Base-by-base conservation (phyloP, 768 basidiomycete genomes). In the Pholiota conissans region DNA sequence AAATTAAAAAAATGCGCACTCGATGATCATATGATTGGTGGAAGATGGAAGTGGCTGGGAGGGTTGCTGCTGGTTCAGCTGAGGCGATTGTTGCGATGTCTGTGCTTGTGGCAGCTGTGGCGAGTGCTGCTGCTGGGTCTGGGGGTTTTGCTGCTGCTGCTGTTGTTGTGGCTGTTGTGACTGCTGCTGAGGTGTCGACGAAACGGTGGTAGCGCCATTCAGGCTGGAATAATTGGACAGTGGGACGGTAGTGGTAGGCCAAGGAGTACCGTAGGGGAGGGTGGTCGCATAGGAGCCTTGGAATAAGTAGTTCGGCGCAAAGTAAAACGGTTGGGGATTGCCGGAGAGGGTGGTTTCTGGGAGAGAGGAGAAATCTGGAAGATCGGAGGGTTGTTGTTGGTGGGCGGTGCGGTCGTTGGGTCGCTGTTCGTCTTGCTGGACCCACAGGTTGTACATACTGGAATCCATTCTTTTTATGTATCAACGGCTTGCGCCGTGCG, bases 181-280 rank as follows among this genome's bases (percentile, higher is more conserved):
- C n/a, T n/a, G 40, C n/a, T 61, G 55, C 49, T 66, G 69, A 1
- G 73, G 60, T 16, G 69, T 53, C 4, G 75, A 58, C 7, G 74
- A 50, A 10, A 76, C 66, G 30, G 78, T 82, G 10, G 87, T 89
- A n/a, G 89, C 87, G 14, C 87, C 89, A 68, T 91, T 90, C 48
- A 91, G 72, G 46, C 84, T 84, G n/a, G 90, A 91, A 59, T 90
- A 91, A 58, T 73, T 84, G 13, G 90, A 90, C 27, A 91, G 69
- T 0, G 90, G 90, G 1, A 90, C 73, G 40, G 71, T 55, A 7
- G 69, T 48, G 26, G 60, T 68, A 7, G 69, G 62, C 84, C 84
- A 87, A 7, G 76, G 65, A 2, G 78, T 63, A n/a, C 82, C 79
- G 58, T 87, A 89, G 1, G 80, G 66, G 65, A 84, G 77, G 5